Evolutionary conservation across 176 grass and related monocot species (phyloP).

Genomic region (Triticum turgidum): DNA sequence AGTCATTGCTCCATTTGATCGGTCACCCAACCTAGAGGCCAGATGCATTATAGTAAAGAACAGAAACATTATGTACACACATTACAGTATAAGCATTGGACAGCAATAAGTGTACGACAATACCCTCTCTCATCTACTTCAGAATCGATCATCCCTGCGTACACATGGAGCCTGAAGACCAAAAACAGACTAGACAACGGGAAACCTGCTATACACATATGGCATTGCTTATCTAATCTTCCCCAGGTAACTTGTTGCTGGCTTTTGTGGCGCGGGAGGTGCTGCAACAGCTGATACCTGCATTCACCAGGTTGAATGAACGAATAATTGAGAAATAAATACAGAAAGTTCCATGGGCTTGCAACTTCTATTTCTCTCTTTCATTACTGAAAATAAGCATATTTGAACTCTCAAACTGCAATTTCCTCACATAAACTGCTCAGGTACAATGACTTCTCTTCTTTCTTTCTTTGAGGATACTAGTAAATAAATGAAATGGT

Average conservation of each 20-base stretch:
- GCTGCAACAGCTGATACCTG: conserved; percentile 93
- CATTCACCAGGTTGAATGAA: conserved; percentile 4
- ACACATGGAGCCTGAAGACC: conserved; percentile 73
- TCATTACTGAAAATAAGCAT: not conserved
- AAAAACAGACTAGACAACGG: not conserved
- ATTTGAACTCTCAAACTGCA: conserved; percentile 4
- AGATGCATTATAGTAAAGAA: not conserved
- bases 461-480: not conserved
- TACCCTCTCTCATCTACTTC: conserved; percentile 98
- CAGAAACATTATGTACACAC: not conserved
- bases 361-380: conserved; percentile 40
- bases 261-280: conserved; percentile 79
- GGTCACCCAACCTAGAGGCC: not conserved
- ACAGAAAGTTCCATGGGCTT: conserved; percentile 29
- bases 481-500: too few relatives aligned
- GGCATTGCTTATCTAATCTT: conserved; percentile 21
- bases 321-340: not conserved
- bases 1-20: not conserved
- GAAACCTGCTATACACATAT: conserved; percentile 21
- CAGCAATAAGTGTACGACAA: conserved; percentile 1
- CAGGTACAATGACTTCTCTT: not conserved
- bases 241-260: conserved; percentile 82
- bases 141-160: conserved; percentile 87
- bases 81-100: not conserved
- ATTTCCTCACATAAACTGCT: conserved; percentile 6